phyloP scores from a whole-genome alignment of 257 asterid species.

The Linderniella brevidens region DNA sequence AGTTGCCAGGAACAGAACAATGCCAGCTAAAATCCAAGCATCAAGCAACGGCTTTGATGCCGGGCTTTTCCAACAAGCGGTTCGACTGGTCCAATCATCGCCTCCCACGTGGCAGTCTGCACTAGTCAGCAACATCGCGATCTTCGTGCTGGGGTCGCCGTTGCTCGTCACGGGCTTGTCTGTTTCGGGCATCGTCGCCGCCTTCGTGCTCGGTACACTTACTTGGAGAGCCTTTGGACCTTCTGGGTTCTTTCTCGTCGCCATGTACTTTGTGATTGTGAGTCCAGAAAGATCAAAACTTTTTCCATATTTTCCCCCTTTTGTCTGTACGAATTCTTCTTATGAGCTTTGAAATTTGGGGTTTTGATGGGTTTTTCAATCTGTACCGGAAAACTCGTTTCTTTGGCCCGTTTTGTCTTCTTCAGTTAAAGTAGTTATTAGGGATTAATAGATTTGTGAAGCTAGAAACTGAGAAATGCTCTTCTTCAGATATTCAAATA shows the following conservation, averaged over 20 bases:
- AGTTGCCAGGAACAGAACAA: constrained; percentile 8
- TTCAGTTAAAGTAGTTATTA: too few species aligned
- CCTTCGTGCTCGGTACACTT: constrained; percentile 85
- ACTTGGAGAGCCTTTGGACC: constrained; percentile 87
- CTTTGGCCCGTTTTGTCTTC: too few species aligned
- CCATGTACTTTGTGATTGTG: constrained; percentile 67
- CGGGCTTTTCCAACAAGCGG: constrained; percentile 31
- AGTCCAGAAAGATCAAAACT: constrained; percentile 13
- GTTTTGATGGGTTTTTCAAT: neutral
- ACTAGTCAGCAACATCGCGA: constrained; percentile 32
- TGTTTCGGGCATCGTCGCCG: constrained; percentile 57
- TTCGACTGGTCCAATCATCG: constrained; percentile 40
- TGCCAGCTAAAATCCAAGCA: constrained; percentile 24
- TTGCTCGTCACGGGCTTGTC: constrained; percentile 64
- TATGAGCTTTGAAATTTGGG: too few species aligned
- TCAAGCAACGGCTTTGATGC: constrained; percentile 28
- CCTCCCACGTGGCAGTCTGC: constrained; percentile 87
- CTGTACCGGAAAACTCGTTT: too few species aligned
- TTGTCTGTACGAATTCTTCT: too few species aligned
- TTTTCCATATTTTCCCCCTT: too few species aligned
- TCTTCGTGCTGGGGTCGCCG: constrained; percentile 61
- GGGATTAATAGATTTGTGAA: too few species aligned
- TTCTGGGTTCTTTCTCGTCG: constrained; percentile 73
- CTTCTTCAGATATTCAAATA: too few species aligned
- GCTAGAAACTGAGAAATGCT: too few species aligned